Evolutionary conservation across 768 basidiomycete species (phyloP).

Genomic region (Podaxis sp.): DNA sequence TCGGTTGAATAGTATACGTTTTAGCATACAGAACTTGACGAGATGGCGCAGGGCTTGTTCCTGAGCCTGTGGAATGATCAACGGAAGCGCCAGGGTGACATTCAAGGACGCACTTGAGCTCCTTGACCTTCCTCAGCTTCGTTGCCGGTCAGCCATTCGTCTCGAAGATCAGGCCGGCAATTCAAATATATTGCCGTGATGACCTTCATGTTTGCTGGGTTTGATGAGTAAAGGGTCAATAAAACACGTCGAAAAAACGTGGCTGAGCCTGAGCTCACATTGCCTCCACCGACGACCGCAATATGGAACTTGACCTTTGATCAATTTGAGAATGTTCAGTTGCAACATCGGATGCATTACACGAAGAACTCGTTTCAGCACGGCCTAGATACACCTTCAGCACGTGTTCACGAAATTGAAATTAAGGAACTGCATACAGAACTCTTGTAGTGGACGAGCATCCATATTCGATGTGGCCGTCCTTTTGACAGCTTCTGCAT

Average conservation of each 20-base stretch:
- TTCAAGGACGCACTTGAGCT: conserved; percentile 61
- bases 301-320: conserved; percentile 99
- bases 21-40: conserved; percentile 87
- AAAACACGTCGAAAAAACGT: conserved; percentile 6
- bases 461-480: conserved; percentile 90
- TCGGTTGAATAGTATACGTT: not conserved
- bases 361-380: conserved; percentile 90
- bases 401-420: not conserved
- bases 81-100: not conserved
- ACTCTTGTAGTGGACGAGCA: conserved; percentile 97
- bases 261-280: conserved; percentile 49
- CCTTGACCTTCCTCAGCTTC: conserved; percentile 93
- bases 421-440: conserved; percentile 56
- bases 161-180: conserved; percentile 93
- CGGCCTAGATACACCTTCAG: conserved; percentile 56
- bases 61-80: conserved; percentile 62
- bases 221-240: conserved; percentile 12
- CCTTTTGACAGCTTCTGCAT: conserved; percentile 98
- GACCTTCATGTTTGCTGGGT: conserved; percentile 96
- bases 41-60: conserved; percentile 92
- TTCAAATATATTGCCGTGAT: conserved; percentile 98
- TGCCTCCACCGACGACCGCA: conserved; percentile 98
- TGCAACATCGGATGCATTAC: conserved; percentile 95
- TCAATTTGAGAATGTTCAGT: conserved; percentile 91
- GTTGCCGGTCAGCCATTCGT: conserved; percentile 94